Base-by-base conservation (phyloP, 2,329 filamentous ascomycete species). In the Fusarium nurragi region DNA sequence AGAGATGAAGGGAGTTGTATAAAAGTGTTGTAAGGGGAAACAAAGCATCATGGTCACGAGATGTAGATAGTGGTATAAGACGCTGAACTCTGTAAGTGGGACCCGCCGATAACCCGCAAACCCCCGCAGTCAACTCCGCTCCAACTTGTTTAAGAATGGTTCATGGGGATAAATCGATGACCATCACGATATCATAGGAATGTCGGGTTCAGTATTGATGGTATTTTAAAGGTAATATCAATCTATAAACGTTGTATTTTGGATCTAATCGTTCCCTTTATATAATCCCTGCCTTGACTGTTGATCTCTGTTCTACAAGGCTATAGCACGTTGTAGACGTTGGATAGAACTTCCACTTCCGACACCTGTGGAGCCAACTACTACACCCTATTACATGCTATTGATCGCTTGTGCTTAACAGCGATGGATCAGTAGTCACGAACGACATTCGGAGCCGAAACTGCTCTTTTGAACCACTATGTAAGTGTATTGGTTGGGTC, bases 71-170 rank as follows among this genome's bases (percentile, higher is more conserved):
- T 47, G 50, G 40, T 32, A 54, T 38, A 34, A 47, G 26, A 57
- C 38, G 32, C 50, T 23, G 43, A 21, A 46, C 40, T 60, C 43
- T 50, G 39, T 23, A 22, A 36, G 61, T 65, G 66, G 66, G 67
- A 57, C 43, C 67, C 54, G 54, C 22, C 64, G 64, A 68, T 69
- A 68, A 43, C 67, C 54, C 60, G 28, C 37, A 28, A 47, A 45
- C 36, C 64, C 55, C 66, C 64, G 45, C 64, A 65, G 32, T 34
- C 28, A 30, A 25, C 23, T 9, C 23, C 47, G n/a, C n/a, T n/a
- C n/a, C n/a, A n/a, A n/a, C n/a, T n/a, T n/a, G n/a, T n/a, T n/a
- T n/a, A 26, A 38, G 11, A n/a, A 6, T 26, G 12, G 6, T 8
- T 22, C 22, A 65, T 28, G 46, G 21, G 25, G 7, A 45, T n/a